Percentiles rank a stretch among this genome's conserved stretches.
Conservation (phyloP, 164 flowering plant species). For the Vitis cinerea region DNA sequence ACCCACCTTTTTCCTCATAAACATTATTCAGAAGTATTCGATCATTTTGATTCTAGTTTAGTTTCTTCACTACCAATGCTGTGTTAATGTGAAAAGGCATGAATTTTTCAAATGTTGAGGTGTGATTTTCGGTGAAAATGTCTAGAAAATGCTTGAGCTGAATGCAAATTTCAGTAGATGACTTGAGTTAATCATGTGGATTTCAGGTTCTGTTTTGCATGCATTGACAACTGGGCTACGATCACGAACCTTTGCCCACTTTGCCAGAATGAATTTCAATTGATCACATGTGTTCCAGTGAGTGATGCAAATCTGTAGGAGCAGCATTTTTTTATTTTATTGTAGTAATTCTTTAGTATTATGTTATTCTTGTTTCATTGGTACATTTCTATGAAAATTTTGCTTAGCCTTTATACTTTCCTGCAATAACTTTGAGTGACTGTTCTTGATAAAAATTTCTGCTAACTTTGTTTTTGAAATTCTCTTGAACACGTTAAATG, state of each 20-base stretch:
- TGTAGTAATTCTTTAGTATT: background rate
- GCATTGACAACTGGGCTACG: slow-evolving; percentile 99
- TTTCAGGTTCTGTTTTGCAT: slow-evolving; percentile 93
- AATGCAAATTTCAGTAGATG: slow-evolving; percentile 4
- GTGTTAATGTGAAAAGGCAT: too few relatives aligned
- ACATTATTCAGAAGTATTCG: background rate
- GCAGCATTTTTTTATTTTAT: background rate
- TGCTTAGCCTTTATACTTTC: too few relatives aligned
- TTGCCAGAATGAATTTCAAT: slow-evolving; percentile 90
- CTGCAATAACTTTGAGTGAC: too few relatives aligned
- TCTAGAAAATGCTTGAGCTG: background rate
- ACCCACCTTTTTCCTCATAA: background rate
- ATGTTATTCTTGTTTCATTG: too few relatives aligned
- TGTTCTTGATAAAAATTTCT: background rate
- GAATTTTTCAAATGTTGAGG: too few relatives aligned
- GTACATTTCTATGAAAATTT: too few relatives aligned
- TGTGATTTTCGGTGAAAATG: background rate
- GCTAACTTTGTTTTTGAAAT: background rate
- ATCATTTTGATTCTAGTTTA: background rate
- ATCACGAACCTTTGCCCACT: slow-evolving; percentile 95
- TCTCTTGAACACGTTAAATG: background rate
- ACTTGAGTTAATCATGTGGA: slow-evolving; percentile 5
- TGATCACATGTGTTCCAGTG: slow-evolving; percentile 94
- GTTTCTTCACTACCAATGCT: background rate
- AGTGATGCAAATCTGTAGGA: slow-evolving; percentile 31